phyloP scores from a whole-genome alignment of 306 rosid species.

The Sicyos baderoa region DNA sequence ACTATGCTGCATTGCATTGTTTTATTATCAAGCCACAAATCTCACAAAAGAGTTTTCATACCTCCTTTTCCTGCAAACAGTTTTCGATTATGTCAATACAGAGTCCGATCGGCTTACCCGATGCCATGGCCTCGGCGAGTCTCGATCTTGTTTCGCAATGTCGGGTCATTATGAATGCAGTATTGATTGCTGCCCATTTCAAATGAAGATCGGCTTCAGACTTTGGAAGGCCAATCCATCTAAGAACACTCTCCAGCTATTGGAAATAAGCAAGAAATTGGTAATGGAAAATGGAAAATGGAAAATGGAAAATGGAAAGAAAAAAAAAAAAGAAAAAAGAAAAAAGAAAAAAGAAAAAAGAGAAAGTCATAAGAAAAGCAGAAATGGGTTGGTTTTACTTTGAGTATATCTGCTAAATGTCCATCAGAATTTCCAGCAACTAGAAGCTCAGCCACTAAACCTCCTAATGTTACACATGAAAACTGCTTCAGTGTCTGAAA shows the following conservation, averaged over 20 bases:
- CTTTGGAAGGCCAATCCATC: slow-evolving; percentile 15
- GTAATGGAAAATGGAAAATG: too few relatives aligned
- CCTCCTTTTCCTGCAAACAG: background rate
- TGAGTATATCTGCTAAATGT: slow-evolving; percentile 16
- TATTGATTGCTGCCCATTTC: slow-evolving; percentile 20
- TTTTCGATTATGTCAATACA: slow-evolving; percentile 21
- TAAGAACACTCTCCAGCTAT: slow-evolving; percentile 20
- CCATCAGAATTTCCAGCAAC: slow-evolving; percentile 22
- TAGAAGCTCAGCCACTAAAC: slow-evolving; percentile 22
- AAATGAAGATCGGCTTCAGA: slow-evolving; percentile 6
- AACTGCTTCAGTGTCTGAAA: slow-evolving; percentile 19
- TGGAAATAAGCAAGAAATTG: background rate
- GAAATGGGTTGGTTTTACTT: background rate
- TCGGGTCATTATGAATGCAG: slow-evolving; percentile 6
- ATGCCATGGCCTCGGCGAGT: slow-evolving; percentile 18
- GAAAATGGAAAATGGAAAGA: too few relatives aligned
- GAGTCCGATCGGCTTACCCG: slow-evolving; percentile 14
- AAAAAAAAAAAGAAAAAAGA: background rate
- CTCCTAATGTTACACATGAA: slow-evolving; percentile 20
- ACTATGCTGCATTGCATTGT: background rate
- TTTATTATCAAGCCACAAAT: background rate
- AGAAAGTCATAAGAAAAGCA: background rate
- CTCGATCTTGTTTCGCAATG: slow-evolving; percentile 12
- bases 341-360: background rate
- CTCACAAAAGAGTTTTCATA: background rate